Base-by-base conservation (phyloP, 768 basidiomycete species). In the Suillus subalutaceus region DNA sequence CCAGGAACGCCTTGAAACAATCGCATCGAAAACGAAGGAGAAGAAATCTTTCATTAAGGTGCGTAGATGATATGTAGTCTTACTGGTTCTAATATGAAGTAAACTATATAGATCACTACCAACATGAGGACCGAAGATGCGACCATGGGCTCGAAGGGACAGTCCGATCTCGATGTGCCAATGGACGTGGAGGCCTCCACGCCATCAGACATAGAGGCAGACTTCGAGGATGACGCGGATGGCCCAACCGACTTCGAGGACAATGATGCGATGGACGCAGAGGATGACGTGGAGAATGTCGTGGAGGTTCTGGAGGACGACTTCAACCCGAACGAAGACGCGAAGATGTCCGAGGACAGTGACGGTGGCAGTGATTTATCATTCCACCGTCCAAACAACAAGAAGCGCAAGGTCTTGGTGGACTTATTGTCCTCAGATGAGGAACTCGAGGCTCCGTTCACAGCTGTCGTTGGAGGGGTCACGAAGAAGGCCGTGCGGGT, bases 21-120 rank as follows among this genome's bases (percentile, higher is more conserved):
- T 52, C 6, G 1, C 23, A 0, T 26, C 23, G 3, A 50, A 52
- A 26, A 52, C 6, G 2, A 52, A 52, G 23, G 50, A 15, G 23
- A 52, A 52, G 50, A 52, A 26, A 6, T 52, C 50, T 52, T 52
- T 26, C n/a, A 26, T 52, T 52, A 52, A 52, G 50, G 50, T 52
- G 23, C 3, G 4, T 52, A 26, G 13, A 52, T 2, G 6, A 15
- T 52, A 13, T 52, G 50, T 52, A 52, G 13, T 23, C 48, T 23
- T 52, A 23, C 50, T 52, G 13, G 6, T 52, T 52, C 50, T 52
- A 52, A 52, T 26, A 26, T 13, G n/a, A n/a, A n/a, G n/a, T 26
- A 3, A 26, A 52, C 50, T 26, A 26, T 52, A 52, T 52, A 52
- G 50, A 52, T 52, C 6, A 52, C 50, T 26, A 23, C 50, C 50